Conservation (phyloP, 1,284 basidiomycete species). For the Mycena citricolor region DNA sequence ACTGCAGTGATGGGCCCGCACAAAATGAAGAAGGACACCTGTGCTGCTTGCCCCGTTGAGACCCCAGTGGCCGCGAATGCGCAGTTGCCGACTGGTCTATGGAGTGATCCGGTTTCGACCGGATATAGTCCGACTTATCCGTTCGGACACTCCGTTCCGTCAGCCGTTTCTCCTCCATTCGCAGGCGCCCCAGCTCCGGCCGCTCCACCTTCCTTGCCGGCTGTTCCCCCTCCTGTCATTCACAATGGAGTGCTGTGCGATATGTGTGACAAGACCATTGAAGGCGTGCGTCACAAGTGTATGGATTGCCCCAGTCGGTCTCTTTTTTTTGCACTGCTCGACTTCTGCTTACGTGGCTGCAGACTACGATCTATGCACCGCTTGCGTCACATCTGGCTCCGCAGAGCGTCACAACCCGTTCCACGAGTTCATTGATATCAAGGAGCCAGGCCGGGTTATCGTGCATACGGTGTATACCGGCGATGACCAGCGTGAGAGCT, state of each 20-base stretch:
- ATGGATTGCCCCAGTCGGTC: slow-evolving; percentile 64
- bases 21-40: slow-evolving; percentile 29
- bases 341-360: slow-evolving; percentile 1
- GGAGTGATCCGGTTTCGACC: too few species aligned
- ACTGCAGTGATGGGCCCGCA: slow-evolving; percentile 31
- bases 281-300: slow-evolving; percentile 72
- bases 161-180: too few species aligned
- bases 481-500: slow-evolving; percentile 25
- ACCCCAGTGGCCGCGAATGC: too few species aligned
- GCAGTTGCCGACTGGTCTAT: too few species aligned
- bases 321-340: not conserved
- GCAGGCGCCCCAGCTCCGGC: slow-evolving; percentile 8
- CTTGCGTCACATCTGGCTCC: slow-evolving; percentile 47
- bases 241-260: slow-evolving; percentile 57
- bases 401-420: slow-evolving; percentile 52
- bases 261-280: slow-evolving; percentile 50
- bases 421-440: slow-evolving; percentile 71
- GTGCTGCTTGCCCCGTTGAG: slow-evolving; percentile 21
- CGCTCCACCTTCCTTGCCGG: slow-evolving; percentile 6
- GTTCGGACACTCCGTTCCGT: too few species aligned
- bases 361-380: slow-evolving; percentile 74
- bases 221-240: slow-evolving; percentile 30
- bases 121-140: slow-evolving; percentile 19
- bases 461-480: slow-evolving; percentile 58
- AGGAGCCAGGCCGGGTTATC: slow-evolving; percentile 59